Percentiles rank a stretch among this genome's conserved stretches.
Conservation (phyloP, 257 asterid species). For the Hygrophila difformis region DNA sequence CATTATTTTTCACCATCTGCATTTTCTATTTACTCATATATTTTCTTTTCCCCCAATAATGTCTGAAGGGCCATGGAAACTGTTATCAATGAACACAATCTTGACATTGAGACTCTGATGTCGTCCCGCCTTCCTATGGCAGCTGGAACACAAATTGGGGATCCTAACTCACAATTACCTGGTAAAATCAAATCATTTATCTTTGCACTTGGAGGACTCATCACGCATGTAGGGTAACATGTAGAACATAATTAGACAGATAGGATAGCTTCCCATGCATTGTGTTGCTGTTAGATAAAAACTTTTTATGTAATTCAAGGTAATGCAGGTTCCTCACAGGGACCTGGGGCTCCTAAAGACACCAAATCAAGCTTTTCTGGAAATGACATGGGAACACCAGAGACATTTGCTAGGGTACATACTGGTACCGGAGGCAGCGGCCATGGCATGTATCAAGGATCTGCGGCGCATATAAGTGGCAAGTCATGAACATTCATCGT, state of each 20-base stretch:
- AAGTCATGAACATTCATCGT: constrained; percentile 21
- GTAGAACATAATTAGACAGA: no score
- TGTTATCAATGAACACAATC: constrained; percentile 85
- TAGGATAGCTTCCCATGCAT: no score
- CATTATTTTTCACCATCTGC: not conserved
- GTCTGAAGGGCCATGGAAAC: constrained; percentile 97
- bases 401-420: constrained; percentile 43
- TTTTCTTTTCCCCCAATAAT: constrained; percentile 8
- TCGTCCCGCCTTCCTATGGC: constrained; percentile 70
- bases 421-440: constrained; percentile 49
- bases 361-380: constrained; percentile 46
- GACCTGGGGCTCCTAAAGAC: constrained; percentile 43
- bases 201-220: constrained; percentile 1
- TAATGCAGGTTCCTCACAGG: constrained; percentile 54
- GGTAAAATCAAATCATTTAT: constrained; percentile 30
- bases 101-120: constrained; percentile 84
- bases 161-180: constrained; percentile 62
- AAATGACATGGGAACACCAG: constrained; percentile 55
- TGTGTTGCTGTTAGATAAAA: not conserved
- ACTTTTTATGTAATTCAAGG: constrained; percentile 15
- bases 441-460: constrained; percentile 59
- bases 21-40: not conserved
- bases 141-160: constrained; percentile 72
- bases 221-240: no score
- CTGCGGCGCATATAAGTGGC: constrained; percentile 41